Evolutionary conservation across 116 monocot species (phyloP), one percentile per base, ranked within the genome.

Genomic region (Trichopus zeylanicus): DNA sequence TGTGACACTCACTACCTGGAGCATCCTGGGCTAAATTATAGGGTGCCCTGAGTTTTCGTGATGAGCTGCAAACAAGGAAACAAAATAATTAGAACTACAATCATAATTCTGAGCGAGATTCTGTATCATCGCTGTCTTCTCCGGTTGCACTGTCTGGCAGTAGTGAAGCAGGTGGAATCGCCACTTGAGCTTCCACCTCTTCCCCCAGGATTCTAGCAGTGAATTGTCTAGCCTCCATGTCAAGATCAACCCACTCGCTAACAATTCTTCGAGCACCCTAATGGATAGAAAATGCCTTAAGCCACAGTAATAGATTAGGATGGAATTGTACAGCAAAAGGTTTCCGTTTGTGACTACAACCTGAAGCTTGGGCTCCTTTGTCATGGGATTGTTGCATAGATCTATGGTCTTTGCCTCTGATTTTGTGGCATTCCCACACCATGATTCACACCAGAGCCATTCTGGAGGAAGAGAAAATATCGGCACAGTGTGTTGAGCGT

Each of bases 401-500:
- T 97, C 97, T 55, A 97, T 97, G 31, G 97, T 97, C 48, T 91
- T 97, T 33, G 97, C 97, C 64, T 76, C 87, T 7, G 78, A 61
- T 55, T 91, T 97, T 25, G 97, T 97, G 1, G 87, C 84, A 73
- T 97, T 91, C 21, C 97, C 97, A 58, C 97, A 97, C 97, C 97
- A 97, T 38, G 97, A 97, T 64, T 97, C 97, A 66, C 97, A 97
- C 97, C 97, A 97, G 5, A 97, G 75, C 97, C 91, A 97, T 75
- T 97, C 97, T 80, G 87, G 97, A 11, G 91, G 97, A 56, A 97
- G 84, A 26, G 97, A 97, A 56, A 91, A 91, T 73, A 97, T 97
- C 3, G 97, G 97, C 23, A 97, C 97, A 0, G 78, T 84, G 56
- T 97, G 97, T 63, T 97, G 97, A 24, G 97, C 91, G 64, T 97